phyloP scores from a whole-genome alignment of 768 basidiomycete species.

The Lentinula guzmanii region DNA sequence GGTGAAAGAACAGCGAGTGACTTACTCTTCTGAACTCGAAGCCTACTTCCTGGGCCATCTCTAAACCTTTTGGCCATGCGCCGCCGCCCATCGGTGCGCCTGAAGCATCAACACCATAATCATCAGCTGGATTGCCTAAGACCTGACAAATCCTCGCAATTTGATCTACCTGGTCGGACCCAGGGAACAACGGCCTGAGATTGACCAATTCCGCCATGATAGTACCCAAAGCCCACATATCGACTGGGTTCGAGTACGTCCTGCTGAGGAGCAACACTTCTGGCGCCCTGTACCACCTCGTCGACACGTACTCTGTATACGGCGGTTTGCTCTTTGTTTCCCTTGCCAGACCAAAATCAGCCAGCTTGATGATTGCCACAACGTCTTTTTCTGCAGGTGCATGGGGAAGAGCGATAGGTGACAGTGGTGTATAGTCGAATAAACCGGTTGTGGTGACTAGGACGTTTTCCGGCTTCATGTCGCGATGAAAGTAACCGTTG shows the following conservation, averaged over 20 bases:
- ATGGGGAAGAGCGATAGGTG: constrained; percentile 58
- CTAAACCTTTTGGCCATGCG: constrained; percentile 77
- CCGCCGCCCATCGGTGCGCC: constrained; percentile 79
- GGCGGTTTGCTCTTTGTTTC: constrained; percentile 86
- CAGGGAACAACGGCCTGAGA: constrained; percentile 92
- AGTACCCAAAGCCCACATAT: constrained; percentile 99
- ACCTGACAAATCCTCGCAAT: constrained; percentile 85
- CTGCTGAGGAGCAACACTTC: constrained; percentile 89
- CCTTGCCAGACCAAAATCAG: constrained; percentile 95
- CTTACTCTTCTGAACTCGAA: constrained; percentile 88
- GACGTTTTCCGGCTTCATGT: constrained; percentile 99
- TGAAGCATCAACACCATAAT: constrained; percentile 72
- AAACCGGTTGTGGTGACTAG: constrained; percentile 97
- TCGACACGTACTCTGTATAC: constrained; percentile 98
- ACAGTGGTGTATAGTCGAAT: constrained; percentile 81
- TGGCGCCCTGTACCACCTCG: constrained; percentile 99
- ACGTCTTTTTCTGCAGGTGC: constrained; percentile 86
- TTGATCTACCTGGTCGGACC: constrained; percentile 89
- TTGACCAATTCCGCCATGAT: constrained; percentile 98
- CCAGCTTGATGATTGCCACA: constrained; percentile 93
- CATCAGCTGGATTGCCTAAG: constrained; percentile 85
- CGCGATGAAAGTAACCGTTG: constrained; percentile 95
- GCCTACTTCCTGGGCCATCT: constrained; percentile 81
- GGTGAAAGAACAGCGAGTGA: not conserved
- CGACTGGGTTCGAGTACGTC: constrained; percentile 95